Base-by-base conservation (phyloP, 73 alveolate genomes). In the Durusdinium trenchii region DNA sequence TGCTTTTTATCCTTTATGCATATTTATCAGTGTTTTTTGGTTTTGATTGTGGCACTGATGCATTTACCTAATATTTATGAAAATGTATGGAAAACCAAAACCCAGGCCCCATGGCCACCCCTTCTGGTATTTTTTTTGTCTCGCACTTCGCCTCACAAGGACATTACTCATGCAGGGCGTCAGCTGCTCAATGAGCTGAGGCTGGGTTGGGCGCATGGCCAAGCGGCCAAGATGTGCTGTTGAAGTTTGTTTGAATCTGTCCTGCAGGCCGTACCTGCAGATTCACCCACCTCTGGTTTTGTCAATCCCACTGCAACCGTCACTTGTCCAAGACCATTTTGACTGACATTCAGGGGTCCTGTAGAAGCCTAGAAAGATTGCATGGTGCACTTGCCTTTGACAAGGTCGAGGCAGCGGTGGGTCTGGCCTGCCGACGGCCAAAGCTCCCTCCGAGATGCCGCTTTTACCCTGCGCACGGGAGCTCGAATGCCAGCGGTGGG, bases 401-500 rank as follows among this genome's bases (percentile, higher is more conserved):
- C 69, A 23, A 79, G 90, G 90, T 79, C 69, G 28, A 46, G 90
- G 26, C 96, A 46, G 47, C 47, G 81, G 43, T 91, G 97, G 97
- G n/a, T 54, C 40, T 91, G 97, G 97, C 97, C 97, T n/a, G 52
- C 97, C 16, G 97, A 91, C 30, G 97, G 97, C n/a, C 79, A 36
- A 7, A 67, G 89, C 42, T 43, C 85, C 20, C 57, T 91, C 78
- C 75, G 78, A 6, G 43, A 73, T 0, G 99, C 99, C n/a, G 40
- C 83, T 16, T 93, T 93, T 67, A 75, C 93, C 30, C 64, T 93
- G 62, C 93, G 84, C 20, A 52, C 99, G 7, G 99, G 99, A 43
- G 99, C 99, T 28, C 99, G 47, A 35, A 93, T 93, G 99, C 99
- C 99, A 9, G 99, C 99, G 45, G 40, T 93, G 10, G 99, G 99